A percentile compares a stretch with the other conserved stretches of the same genome.
Evolutionary conservation across 257 asterid species (phyloP).

Genomic region (Paulownia fortunei): DNA sequence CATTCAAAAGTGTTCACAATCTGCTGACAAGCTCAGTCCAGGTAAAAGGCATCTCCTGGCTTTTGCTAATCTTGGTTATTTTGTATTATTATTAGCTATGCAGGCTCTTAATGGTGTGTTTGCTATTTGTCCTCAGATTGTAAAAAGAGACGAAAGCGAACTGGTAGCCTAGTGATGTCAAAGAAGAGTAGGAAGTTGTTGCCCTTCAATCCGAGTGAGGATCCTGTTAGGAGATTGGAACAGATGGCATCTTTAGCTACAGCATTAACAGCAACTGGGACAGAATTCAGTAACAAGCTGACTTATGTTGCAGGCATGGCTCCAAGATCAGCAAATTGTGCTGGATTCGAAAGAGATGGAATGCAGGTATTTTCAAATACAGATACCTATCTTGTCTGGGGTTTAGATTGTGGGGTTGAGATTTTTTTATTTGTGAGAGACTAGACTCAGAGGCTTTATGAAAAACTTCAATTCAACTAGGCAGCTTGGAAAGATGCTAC

Average conservation of each 20-base stretch:
- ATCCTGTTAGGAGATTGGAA: conserved; percentile 65
- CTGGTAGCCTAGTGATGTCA: conserved; percentile 44
- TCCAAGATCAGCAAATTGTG: conserved; percentile 72
- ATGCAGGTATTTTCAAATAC: conserved; percentile 70
- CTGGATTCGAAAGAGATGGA: conserved; percentile 73
- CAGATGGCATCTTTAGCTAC: conserved; percentile 96
- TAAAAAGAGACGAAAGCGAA: conserved; percentile 63
- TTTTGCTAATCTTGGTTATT: neutral
- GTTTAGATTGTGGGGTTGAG: neutral
- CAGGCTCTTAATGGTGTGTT: neutral
- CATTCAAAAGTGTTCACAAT: conserved; percentile 56
- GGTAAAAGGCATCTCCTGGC: conserved; percentile 43
- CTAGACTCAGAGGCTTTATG: neutral
- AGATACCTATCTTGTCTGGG: neutral
- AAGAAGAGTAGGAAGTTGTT: conserved; percentile 77
- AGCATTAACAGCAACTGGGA: conserved; percentile 68
- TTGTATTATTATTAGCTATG: neutral
- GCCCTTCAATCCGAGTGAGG: conserved; percentile 75
- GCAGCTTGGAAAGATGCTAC: neutral
- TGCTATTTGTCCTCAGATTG: conserved; percentile 46
- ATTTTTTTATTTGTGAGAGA: neutral
- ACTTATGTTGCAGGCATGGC: conserved; percentile 81
- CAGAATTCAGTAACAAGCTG: conserved; percentile 78
- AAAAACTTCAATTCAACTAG: neutral
- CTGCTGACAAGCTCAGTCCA: conserved; percentile 44